Base-by-base conservation (phyloP, 768 basidiomycete species). In the Rhodocollybia butyracea region DNA sequence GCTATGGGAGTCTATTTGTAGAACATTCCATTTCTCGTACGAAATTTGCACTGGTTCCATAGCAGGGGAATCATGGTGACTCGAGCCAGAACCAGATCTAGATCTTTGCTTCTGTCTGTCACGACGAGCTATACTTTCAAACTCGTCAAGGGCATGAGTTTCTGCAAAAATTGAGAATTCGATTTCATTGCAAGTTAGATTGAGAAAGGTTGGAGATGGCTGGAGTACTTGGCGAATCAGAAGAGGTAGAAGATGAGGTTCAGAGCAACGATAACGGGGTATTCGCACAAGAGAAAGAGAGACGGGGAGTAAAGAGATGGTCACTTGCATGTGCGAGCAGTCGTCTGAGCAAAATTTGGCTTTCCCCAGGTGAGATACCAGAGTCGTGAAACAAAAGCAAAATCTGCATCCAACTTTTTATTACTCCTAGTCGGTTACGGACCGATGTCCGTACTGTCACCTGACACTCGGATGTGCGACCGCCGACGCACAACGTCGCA, bases 1-100 rank as follows among this genome's bases (percentile, higher is more conserved):
- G 26, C 80, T 86, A 67, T 90, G 89, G 0, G 87, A 87, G 67
- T 91, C 89, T 52, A 92, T 85, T 68, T 91, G 89, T 29, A 92
- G 76, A 21, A 89, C 89, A 60, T 78, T 83, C 89, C 89, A 92
- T 57, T 76, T 77, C 57, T 90, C 88, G 58, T 79, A 82, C 1
- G 87, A 88, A 43, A 89, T 80, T 61, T 89, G 85, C 45, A 90
- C 77, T 22, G 80, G 77, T 42, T 84, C 79, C 32, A 75, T 70
- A 43, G 57, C 38, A 21, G 56, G n/a, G 48, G 64, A 46, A 57
- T 61, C 63, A 50, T 64, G 70, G 15, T 63, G 61, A 61, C 61
- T 51, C 53, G 66, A 67, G 54, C 63, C 67, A 12, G 80, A 75
- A 46, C 74, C 69, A 2, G 77, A 72, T 50, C 71, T 68, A 29